Conservation (phyloP, 2,329 filamentous ascomycete species). For the Calonectria pseudoreteaudii region DNA sequence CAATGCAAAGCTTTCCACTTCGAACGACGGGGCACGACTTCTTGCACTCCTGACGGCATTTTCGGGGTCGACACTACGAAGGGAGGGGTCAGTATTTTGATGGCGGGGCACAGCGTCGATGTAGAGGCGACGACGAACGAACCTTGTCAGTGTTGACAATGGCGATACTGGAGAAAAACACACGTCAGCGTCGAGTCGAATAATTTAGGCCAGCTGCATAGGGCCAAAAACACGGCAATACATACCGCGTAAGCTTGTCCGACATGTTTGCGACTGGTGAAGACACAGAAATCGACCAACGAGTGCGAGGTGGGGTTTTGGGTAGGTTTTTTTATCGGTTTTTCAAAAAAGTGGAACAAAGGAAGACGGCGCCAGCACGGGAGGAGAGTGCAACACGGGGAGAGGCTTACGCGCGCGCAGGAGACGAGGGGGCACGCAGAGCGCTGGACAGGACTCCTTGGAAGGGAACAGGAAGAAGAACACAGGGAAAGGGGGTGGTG, state of each 20-base stretch:
- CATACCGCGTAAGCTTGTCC: constrained; percentile 94
- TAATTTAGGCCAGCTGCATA: background rate
- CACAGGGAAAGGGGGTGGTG: constrained; percentile 23
- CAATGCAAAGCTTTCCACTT: constrained; percentile 97
- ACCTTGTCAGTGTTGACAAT: constrained; percentile 99
- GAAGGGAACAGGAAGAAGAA: constrained; percentile 15
- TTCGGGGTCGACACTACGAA: constrained; percentile 59
- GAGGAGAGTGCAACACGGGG: constrained; percentile 12
- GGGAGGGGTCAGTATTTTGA: constrained; percentile 44
- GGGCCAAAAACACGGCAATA: constrained; percentile 20
- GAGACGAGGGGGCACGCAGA: constrained; percentile 34
- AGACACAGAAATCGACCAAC: constrained; percentile 25
- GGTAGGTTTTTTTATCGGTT: constrained; percentile 28
- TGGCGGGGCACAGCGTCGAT: constrained; percentile 40
- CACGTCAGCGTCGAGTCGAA: constrained; percentile 39
- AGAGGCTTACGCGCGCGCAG: constrained; percentile 35
- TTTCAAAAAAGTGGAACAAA: constrained; percentile 30
- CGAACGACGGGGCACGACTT: constrained; percentile 98
- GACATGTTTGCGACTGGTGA: constrained; percentile 71
- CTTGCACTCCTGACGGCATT: constrained; percentile 99
- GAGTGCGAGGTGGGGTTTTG: constrained; percentile 35
- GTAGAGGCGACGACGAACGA: constrained; percentile 35
- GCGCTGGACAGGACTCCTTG: constrained; percentile 38
- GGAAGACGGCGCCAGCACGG: constrained; percentile 20
- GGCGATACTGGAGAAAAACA: constrained; percentile 77